phyloP scores from a whole-genome alignment of 169 alveolate genomes.

The Babesia gibsoni region DNA sequence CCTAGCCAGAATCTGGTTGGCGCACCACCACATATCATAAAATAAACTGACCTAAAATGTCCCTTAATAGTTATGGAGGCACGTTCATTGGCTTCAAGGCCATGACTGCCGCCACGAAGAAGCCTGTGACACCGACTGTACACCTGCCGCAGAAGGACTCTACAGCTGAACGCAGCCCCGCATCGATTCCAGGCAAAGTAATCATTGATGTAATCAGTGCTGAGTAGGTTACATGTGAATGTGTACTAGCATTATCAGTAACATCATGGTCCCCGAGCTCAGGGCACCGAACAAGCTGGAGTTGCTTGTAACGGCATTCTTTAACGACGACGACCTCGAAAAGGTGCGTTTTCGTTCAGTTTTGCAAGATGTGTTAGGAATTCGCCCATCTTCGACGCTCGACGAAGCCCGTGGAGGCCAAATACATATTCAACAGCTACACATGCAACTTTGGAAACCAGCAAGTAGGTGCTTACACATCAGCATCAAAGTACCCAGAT shows the following conservation, averaged over 20 bases:
- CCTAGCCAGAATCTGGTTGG: too few relatives aligned
- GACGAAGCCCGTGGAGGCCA: conserved; percentile 20
- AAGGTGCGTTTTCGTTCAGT: conserved; percentile 21
- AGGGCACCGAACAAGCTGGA: conserved; percentile 24
- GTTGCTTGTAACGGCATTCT: conserved; percentile 43
- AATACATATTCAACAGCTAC: conserved; percentile 29
- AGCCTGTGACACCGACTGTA: too few relatives aligned
- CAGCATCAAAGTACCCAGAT: conserved; percentile 1
- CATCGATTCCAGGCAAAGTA: conserved; percentile 38
- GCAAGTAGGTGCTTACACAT: conserved; percentile 12
- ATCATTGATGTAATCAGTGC: conserved; percentile 16
- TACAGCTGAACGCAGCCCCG: too few relatives aligned
- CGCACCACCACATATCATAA: too few relatives aligned
- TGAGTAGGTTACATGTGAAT: conserved; percentile 54
- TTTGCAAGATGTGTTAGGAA: neutral
- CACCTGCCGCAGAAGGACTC: too few relatives aligned
- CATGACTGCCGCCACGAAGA: conserved; percentile 19
- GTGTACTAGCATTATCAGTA: conserved; percentile 2
- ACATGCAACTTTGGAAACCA: conserved; percentile 28
- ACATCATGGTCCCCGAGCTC: conserved; percentile 38
- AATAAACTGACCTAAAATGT: conserved; percentile 1
- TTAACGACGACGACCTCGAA: conserved; percentile 43
- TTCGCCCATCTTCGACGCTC: conserved; percentile 40
- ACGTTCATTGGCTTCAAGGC: conserved; percentile 61
- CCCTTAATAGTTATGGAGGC: conserved; percentile 60